phyloP scores from a whole-genome alignment of 2,329 filamentous ascomycete genomes.

The Clarireedia sp. region DNA sequence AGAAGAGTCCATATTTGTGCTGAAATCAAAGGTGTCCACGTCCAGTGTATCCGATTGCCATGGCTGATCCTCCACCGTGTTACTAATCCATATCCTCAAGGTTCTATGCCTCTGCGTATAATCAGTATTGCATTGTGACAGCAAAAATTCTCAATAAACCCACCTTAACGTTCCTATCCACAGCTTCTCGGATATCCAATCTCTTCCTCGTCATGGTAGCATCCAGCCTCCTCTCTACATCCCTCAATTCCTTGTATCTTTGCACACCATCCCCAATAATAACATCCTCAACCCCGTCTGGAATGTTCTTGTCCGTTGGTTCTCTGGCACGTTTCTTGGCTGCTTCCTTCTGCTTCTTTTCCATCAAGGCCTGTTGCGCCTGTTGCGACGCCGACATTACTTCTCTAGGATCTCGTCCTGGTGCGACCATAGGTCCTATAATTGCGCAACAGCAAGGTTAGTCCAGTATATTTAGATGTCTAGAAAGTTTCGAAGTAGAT shows the following conservation, averaged over 20 bases:
- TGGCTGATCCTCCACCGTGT: constrained; percentile 87
- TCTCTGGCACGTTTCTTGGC: constrained; percentile 77
- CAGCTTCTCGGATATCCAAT: constrained; percentile 78
- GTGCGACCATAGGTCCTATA: constrained; percentile 33
- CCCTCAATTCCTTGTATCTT: constrained; percentile 76
- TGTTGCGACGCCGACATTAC: neutral
- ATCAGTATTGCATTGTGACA: constrained; percentile 11
- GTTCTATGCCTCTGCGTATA: constrained; percentile 61
- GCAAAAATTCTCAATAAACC: constrained; percentile 9
- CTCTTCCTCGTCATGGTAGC: constrained; percentile 91
- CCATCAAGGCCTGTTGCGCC: constrained; percentile 17
- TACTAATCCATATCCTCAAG: constrained; percentile 88
- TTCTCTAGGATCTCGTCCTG: neutral
- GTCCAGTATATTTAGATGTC: neutral
- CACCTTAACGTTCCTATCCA: constrained; percentile 66
- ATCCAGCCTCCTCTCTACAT: constrained; percentile 81
- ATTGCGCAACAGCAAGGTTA: constrained; percentile 4
- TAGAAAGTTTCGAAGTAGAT: neutral
- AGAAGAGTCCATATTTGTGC: constrained; percentile 65
- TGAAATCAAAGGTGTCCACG: constrained; percentile 74
- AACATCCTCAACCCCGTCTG: constrained; percentile 78
- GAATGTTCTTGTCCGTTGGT: constrained; percentile 90
- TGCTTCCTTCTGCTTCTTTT: constrained; percentile 48
- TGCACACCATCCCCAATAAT: constrained; percentile 74
- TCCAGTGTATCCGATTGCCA: constrained; percentile 72